Base-by-base conservation (phyloP, 768 basidiomycete species). In the Kwoniella newhampshirensis region DNA sequence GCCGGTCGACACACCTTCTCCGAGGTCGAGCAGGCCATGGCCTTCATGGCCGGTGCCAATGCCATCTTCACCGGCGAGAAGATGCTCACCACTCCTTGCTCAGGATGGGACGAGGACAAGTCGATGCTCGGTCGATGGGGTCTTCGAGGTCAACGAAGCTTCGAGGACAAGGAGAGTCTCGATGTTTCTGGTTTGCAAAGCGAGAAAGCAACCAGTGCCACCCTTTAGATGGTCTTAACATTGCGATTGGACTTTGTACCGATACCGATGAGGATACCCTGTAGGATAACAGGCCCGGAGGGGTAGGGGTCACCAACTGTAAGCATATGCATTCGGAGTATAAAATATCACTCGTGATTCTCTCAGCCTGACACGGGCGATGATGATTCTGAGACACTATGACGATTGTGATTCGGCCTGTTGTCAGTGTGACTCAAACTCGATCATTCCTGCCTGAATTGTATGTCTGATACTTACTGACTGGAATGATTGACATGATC, bases 31-130 rank as follows among this genome's bases (percentile, higher is more conserved):
- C 94, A 98, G 74, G 91, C 87, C 6, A 91, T 98, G 87, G 74
- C 73, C 72, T 98, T 98, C 79, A 88, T 98, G 88, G 92, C 94
- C 0, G 94, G 94, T 21, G 94, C 93, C 20, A 98, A 98, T 71
- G 94, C 94, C 20, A 87, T 98, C 59, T 98, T 98, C 76, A 98
- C 94, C n/a, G 94, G 93, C 40, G 94, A 97, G 73, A 82, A 86
- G 66, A 98, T 98, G 94, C 77, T 98, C 64, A 98, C 94, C 12
- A 98, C 94, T 13, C 91, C 93, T 43, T 96, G 92, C 87, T 87
- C 89, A 9, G 89, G 91, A 40, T 97, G 93, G 94, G 91, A 96
- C 70, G 89, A 93, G 84, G 94, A 98, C 77, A 94, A 93, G 74
- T 82, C 86, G 9, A 89, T 97, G 91, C 88, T 98, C 85, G 79